Conservation (phyloP, 2,329 filamentous ascomycete species). For the Periconia sp. region DNA sequence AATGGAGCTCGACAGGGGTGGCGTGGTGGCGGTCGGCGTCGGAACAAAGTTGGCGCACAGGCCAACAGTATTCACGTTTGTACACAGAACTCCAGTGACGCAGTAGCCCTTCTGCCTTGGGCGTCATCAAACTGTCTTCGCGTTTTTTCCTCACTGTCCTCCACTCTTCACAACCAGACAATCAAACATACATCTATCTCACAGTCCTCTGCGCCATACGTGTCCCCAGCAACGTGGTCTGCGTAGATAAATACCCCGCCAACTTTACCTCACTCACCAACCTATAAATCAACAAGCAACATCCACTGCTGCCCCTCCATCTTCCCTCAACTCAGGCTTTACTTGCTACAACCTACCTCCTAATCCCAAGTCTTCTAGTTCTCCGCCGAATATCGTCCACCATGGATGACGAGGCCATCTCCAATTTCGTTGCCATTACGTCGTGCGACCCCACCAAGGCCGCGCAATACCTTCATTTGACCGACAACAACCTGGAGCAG, state of each 20-base stretch:
- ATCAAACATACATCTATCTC: too few relatives aligned
- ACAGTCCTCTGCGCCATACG: too few relatives aligned
- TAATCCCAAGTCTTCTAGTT: too few relatives aligned
- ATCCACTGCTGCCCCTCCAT: neutral
- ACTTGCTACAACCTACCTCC: too few relatives aligned
- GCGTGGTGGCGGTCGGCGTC: neutral
- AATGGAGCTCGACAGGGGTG: neutral
- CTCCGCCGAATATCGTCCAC: neutral
- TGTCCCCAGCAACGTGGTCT: too few relatives aligned
- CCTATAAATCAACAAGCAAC: neutral
- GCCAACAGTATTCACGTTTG: too few relatives aligned
- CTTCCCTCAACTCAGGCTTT: too few relatives aligned
- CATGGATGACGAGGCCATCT: constrained; percentile 61
- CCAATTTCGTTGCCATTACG: constrained; percentile 80
- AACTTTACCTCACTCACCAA: constrained; percentile 12
- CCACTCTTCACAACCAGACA: too few relatives aligned
- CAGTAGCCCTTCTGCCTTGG: too few relatives aligned
- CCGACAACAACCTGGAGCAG: constrained; percentile 80
- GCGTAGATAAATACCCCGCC: constrained; percentile 18
- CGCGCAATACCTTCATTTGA: constrained; percentile 78
- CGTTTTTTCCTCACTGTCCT: too few relatives aligned
- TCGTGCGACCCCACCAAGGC: constrained; percentile 73
- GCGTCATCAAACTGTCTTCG: too few relatives aligned
- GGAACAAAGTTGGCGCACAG: neutral
- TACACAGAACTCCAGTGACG: neutral